phyloP scores from a whole-genome alignment of 257 asterid species.

The Lithospermum erythrorhizon region DNA sequence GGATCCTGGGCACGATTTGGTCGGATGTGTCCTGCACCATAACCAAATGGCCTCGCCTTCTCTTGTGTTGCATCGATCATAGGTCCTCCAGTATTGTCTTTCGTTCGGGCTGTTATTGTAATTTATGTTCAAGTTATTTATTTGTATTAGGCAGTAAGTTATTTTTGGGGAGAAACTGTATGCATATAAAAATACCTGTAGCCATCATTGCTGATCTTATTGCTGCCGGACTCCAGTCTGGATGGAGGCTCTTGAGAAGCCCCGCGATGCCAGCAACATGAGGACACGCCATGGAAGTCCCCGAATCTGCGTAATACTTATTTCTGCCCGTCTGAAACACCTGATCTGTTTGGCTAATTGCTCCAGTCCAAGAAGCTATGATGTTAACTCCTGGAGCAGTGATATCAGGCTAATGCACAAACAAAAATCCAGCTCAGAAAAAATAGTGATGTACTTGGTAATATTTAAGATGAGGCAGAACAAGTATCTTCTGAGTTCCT shows the following conservation, averaged over 20 bases:
- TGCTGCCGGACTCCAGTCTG: slow-evolving; percentile 64
- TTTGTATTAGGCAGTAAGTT: background rate
- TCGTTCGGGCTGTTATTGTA: slow-evolving; percentile 27
- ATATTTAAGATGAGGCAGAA: background rate
- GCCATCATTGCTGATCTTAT: slow-evolving; percentile 56
- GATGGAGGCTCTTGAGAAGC: slow-evolving; percentile 39
- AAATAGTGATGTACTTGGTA: no score
- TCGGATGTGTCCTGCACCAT: slow-evolving; percentile 48
- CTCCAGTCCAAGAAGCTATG: slow-evolving; percentile 39
- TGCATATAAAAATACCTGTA: slow-evolving; percentile 14
- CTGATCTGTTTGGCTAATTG: slow-evolving; percentile 11
- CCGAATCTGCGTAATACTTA: slow-evolving; percentile 20
- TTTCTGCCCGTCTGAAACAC: slow-evolving; percentile 19
- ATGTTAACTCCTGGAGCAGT: slow-evolving; percentile 58
- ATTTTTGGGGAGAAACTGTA: no score
- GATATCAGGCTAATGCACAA: slow-evolving; percentile 48
- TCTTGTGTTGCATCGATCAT: slow-evolving; percentile 7
- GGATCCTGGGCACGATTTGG: slow-evolving; percentile 62
- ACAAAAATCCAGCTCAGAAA: no score
- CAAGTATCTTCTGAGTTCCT: background rate
- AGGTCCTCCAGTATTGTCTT: slow-evolving; percentile 37
- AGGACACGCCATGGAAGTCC: slow-evolving; percentile 73
- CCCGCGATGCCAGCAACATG: slow-evolving; percentile 56
- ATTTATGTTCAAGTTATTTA: background rate
- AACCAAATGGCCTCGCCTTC: slow-evolving; percentile 25